phyloP scores from a whole-genome alignment of 2,329 filamentous ascomycete species.

The Penicillium sclerotiorum region DNA sequence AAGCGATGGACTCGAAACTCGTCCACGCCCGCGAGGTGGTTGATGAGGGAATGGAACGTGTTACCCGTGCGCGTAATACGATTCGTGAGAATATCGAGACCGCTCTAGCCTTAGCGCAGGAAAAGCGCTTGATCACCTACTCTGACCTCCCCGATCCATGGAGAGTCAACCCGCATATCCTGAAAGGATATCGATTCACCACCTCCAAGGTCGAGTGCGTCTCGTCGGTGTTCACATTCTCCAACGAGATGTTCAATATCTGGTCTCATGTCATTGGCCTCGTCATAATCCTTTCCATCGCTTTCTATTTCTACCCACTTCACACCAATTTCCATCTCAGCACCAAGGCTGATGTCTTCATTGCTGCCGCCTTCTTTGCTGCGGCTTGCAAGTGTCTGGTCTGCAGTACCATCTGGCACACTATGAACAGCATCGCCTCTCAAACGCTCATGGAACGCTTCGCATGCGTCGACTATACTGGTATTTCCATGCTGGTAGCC shows the following conservation, averaged over 20 bases:
- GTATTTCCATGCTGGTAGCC: constrained; percentile 88
- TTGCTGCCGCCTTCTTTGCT: constrained; percentile 93
- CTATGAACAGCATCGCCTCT: constrained; percentile 95
- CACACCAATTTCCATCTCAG: constrained; percentile 84
- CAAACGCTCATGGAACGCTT: constrained; percentile 89
- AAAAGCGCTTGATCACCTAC: constrained; percentile 83
- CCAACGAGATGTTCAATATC: constrained; percentile 96
- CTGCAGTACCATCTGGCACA: constrained; percentile 97
- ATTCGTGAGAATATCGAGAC: constrained; percentile 82
- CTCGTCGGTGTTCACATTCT: constrained; percentile 77
- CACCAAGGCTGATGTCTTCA: constrained; percentile 83
- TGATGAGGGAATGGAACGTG: constrained; percentile 78
- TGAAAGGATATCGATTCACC: constrained; percentile 87
- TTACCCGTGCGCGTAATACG: constrained; percentile 77
- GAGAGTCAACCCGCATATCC: constrained; percentile 93
- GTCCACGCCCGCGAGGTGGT: constrained; percentile 74
- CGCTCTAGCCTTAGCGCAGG: constrained; percentile 73
- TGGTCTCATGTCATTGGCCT: constrained; percentile 94
- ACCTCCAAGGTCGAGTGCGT: constrained; percentile 90
- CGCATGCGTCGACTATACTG: constrained; percentile 97
- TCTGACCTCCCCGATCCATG: constrained; percentile 89
- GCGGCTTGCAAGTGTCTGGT: constrained; percentile 92
- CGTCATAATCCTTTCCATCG: constrained; percentile 81
- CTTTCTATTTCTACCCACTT: constrained; percentile 93
- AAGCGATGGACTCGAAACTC: constrained; percentile 78